These are phyloP conservation scores for Melaleuca quinquenervia DNA, from an alignment of 345 rosid species.

Conservation along the genomic window DNA sequence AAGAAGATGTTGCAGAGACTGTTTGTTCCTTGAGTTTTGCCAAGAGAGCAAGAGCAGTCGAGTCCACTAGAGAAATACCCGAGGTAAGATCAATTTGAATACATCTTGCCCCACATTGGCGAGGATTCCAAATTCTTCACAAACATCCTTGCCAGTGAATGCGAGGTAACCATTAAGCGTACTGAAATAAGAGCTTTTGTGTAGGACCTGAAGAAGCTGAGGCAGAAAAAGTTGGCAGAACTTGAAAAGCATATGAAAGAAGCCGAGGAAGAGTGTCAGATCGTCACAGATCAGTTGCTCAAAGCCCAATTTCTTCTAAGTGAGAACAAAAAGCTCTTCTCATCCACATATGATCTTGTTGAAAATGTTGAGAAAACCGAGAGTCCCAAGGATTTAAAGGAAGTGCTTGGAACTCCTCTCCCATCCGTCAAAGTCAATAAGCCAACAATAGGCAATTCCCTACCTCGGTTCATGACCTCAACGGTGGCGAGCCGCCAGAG, in stretches of 20 bases:
- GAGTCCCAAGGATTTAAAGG: constrained; percentile 11
- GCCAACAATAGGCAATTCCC: constrained; percentile 8
- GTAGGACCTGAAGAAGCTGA: constrained; percentile 48
- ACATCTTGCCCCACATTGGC: neutral
- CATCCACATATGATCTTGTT: constrained; percentile 12
- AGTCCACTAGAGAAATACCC: constrained; percentile 41
- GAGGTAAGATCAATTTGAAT: constrained; percentile 22
- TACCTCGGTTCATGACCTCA: constrained; percentile 79
- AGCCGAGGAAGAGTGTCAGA: constrained; percentile 42
- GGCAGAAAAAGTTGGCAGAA: constrained; percentile 37
- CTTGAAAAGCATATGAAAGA: constrained; percentile 58
- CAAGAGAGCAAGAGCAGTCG: constrained; percentile 74
- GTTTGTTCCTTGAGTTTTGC: constrained; percentile 76
- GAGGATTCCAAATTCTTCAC: neutral
- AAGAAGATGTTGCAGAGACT: constrained; percentile 75
- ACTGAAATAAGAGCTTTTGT: neutral
- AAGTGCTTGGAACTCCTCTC: constrained; percentile 16
- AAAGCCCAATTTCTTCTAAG: constrained; percentile 39
- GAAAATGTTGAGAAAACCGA: constrained; percentile 21
- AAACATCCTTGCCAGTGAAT: neutral
- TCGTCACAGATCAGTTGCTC: constrained; percentile 24
- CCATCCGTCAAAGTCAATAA: constrained; percentile 18
- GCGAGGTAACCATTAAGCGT: neutral
- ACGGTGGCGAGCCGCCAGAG: constrained; percentile 87
- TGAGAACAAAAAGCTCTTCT: constrained; percentile 44